These are phyloP conservation scores for Zalaria sp. DNA, from an alignment of 2,329 filamentous ascomycete genomes.

Conservation along the genomic window DNA sequence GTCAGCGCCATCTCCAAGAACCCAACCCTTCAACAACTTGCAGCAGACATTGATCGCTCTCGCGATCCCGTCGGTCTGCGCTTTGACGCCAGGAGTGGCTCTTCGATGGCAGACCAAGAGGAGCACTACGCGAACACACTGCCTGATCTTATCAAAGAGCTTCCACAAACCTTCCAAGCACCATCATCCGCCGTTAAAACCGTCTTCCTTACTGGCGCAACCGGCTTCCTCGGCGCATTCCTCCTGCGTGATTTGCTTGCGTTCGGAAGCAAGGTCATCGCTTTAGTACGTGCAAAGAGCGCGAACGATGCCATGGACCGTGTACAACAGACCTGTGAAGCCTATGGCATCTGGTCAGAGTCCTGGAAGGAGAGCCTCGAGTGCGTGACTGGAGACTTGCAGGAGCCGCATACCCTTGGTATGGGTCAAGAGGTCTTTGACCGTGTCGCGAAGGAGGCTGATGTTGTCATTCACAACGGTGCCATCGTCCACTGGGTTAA, in stretches of 20 bases:
- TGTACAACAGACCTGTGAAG: slow-evolving; percentile 52
- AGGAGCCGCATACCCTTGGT: slow-evolving; percentile 56
- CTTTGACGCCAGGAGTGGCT: slow-evolving; percentile 30
- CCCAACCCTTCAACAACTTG: slow-evolving; percentile 46
- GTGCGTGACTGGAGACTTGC: slow-evolving; percentile 58
- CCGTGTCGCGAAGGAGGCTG: slow-evolving; percentile 48
- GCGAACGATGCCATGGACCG: slow-evolving; percentile 46
- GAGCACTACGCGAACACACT: slow-evolving; percentile 39
- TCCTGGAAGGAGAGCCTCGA: slow-evolving; percentile 52
- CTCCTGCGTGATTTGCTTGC: slow-evolving; percentile 59
- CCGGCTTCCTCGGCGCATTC: slow-evolving; percentile 77
- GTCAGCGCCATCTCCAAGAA: slow-evolving; percentile 59
- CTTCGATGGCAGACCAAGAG: slow-evolving; percentile 27
- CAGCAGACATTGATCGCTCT: slow-evolving; percentile 35
- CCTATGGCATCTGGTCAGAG: slow-evolving; percentile 67
- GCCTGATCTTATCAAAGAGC: slow-evolving; percentile 32
- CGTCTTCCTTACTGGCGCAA: slow-evolving; percentile 76
- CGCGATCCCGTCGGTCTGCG: slow-evolving; percentile 33
- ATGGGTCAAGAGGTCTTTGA: slow-evolving; percentile 54
- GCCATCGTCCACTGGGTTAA: slow-evolving; percentile 68
- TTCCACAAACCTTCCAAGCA: slow-evolving; percentile 28
- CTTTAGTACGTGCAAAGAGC: slow-evolving; percentile 60
- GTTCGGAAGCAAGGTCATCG: slow-evolving; percentile 46
- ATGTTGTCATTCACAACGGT: slow-evolving; percentile 65
- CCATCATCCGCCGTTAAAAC: slow-evolving; percentile 29